These are phyloP conservation scores for Penicillium coffeae DNA, from an alignment of 495 filamentous ascomycete genomes.

Conservation along the genomic window DNA sequence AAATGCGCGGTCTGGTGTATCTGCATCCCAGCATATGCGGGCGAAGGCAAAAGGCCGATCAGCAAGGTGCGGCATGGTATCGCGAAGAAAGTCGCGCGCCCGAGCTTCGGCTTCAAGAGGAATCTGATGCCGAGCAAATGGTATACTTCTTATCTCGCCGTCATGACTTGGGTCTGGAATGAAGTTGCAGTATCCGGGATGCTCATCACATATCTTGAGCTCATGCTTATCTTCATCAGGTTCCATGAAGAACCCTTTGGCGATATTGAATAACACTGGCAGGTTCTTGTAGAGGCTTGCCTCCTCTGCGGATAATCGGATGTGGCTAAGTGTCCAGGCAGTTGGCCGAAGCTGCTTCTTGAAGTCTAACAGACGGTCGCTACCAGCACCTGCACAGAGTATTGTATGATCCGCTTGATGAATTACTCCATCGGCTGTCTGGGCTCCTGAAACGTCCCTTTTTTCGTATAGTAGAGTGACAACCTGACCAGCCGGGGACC, in stretches of 20 bases:
- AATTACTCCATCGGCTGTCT: conserved; percentile 30
- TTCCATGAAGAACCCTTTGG: conserved; percentile 55
- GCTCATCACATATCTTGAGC: conserved; percentile 55
- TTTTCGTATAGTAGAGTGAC: conserved; percentile 28
- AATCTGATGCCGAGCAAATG: conserved; percentile 48
- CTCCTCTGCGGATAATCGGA: conserved; percentile 45
- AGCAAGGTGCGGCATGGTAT: conserved; percentile 50
- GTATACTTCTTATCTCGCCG: conserved; percentile 31
- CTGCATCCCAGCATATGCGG: conserved; percentile 53
- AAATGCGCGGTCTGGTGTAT: conserved; percentile 50
- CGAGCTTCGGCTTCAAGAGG: conserved; percentile 41
- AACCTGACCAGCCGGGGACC: conserved; percentile 33
- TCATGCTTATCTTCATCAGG: conserved; percentile 47
- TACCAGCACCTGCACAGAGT: conserved; percentile 46
- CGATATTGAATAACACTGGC: conserved; percentile 50
- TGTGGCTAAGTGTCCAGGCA: conserved; percentile 51
- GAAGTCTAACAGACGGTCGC: conserved; percentile 45
- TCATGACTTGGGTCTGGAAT: conserved; percentile 13
- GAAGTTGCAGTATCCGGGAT: conserved; percentile 53
- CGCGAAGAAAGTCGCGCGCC: conserved; percentile 39
- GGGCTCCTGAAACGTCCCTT: conserved; percentile 33
- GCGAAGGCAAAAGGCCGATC: conserved; percentile 45
- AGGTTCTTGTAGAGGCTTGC: conserved; percentile 37
- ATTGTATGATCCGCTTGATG: conserved; percentile 40
- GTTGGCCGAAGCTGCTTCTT: conserved; percentile 51